phyloP scores from a whole-genome alignment of 495 filamentous ascomycete species.

The Hypomontagnella submonticulosa region DNA sequence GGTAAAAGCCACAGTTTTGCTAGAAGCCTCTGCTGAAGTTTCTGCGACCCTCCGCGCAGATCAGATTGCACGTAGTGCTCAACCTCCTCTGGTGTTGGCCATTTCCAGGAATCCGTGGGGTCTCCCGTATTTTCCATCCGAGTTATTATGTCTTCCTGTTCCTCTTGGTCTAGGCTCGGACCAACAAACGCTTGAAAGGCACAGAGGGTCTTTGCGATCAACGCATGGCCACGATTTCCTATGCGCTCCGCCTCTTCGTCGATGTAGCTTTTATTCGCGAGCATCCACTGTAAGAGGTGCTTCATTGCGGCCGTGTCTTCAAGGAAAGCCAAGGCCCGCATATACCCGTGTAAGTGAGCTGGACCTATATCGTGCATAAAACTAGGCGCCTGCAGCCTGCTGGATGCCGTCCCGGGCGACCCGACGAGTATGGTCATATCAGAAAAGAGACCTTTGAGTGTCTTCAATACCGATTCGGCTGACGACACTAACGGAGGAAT shows the following conservation, averaged over 20 bases:
- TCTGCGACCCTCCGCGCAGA: conserved; percentile 18
- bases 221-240: conserved; percentile 39
- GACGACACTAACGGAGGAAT: conserved; percentile 11
- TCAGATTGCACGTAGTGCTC: conserved; percentile 36
- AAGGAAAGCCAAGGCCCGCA: conserved; percentile 51
- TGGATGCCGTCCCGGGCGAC: not conserved
- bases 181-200: conserved; percentile 49
- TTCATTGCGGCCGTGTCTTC: conserved; percentile 51
- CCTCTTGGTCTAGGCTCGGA: conserved; percentile 34
- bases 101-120: conserved; percentile 36
- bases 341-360: conserved; percentile 51
- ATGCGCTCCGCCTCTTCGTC: conserved; percentile 50
- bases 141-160: conserved; percentile 38
- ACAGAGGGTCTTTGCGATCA: conserved; percentile 47
- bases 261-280: conserved; percentile 39
- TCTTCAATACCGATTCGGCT: conserved; percentile 5
- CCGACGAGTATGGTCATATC: conserved; percentile 16
- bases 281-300: conserved; percentile 52
- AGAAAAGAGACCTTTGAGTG: conserved; percentile 30
- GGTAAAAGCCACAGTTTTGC: conserved; percentile 1
- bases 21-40: conserved; percentile 29
- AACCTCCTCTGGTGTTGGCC: conserved; percentile 44
- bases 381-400: conserved; percentile 2
- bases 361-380: conserved; percentile 44
- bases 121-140: conserved; percentile 34